Percentiles rank a stretch among this genome's conserved stretches.
Conservation (phyloP, 257 asterid species). For the Schizonepeta tenuifolia region DNA sequence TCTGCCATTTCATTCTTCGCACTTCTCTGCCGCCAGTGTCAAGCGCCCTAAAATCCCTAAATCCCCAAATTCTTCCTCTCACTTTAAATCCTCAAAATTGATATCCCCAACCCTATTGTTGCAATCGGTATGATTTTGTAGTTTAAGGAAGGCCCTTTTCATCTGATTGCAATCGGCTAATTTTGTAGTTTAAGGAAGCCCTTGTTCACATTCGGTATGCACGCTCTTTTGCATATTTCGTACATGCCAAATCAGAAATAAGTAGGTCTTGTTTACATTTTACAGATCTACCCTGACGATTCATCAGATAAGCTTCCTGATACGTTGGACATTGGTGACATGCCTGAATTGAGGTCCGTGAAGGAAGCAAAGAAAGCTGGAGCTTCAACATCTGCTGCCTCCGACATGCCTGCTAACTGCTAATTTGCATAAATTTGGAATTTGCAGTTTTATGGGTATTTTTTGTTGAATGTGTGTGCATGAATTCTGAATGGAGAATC, state of each 20-base stretch:
- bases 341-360: constrained; percentile 51
- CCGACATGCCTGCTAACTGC: constrained; percentile 41
- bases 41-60: no score
- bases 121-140: no score
- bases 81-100: no score
- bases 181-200: no score
- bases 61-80: no score
- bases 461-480: constrained; percentile 26
- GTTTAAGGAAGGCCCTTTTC: no score
- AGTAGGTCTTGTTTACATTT: neutral
- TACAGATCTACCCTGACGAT: constrained; percentile 51
- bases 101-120: no score
- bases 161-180: no score
- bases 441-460: constrained; percentile 11
- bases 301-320: constrained; percentile 74
- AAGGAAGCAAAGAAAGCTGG: constrained; percentile 42
- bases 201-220: no score
- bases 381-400: constrained; percentile 60
- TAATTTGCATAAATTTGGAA: constrained; percentile 30
- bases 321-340: constrained; percentile 82
- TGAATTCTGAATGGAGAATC: neutral
- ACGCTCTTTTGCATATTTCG: no score
- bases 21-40: no score
- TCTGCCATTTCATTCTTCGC: no score
- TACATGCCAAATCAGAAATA: constrained; percentile 3